Base-by-base conservation (phyloP, 208 protist species). In the Trypanosoma conorhini region DNA sequence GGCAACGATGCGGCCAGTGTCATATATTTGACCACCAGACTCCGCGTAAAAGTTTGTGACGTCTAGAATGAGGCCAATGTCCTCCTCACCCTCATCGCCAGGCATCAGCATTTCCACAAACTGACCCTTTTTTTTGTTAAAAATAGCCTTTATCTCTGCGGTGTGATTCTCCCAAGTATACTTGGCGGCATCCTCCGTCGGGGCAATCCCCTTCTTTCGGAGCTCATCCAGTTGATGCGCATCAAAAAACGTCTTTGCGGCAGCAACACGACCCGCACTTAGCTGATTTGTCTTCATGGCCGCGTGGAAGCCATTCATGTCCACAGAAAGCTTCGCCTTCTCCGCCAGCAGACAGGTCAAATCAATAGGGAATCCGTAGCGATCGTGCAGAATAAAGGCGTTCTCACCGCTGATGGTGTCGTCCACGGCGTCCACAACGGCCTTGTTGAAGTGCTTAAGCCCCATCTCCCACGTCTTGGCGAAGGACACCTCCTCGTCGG, bases 311-410 rank as follows among this genome's bases (percentile, higher is more conserved):
- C 71, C 87, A 30, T 93, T 82, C 56, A 96, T 64, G 61, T 98
- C 92, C 17, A 98, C 95, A 46, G 56, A 77, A 81, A 96, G 88
- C 57, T 79, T 80, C 22, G 74, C 85, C 89, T 99, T 99, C 67
- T 99, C 90, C 5, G 98, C 98, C 80, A 99, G 98, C 48, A 99
- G 79, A 30, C 87, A 86, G 21, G 98, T 99, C 21, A 99, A 90
- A 77, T 99, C 98, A 31, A 99, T 82, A 12, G 98, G 98, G 82
- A 99, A 99, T 70, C 98, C 98, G 85, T 98, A 99, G 67, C 97
- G 94, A 76, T 98, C 96, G 72, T 98, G 97, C 21, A 99, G 88
- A 31, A 92, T 85, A 72, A 98, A 98, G 10, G 96, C 95, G 57
- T 98, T 83, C 10, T 79, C 62, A 58, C 91, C 97, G 67, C 82